Evolutionary conservation across 2,329 filamentous ascomycete genomes (phyloP), one percentile per base, ranked within the genome.

Genomic region (Pseudocercospora vitis): DNA sequence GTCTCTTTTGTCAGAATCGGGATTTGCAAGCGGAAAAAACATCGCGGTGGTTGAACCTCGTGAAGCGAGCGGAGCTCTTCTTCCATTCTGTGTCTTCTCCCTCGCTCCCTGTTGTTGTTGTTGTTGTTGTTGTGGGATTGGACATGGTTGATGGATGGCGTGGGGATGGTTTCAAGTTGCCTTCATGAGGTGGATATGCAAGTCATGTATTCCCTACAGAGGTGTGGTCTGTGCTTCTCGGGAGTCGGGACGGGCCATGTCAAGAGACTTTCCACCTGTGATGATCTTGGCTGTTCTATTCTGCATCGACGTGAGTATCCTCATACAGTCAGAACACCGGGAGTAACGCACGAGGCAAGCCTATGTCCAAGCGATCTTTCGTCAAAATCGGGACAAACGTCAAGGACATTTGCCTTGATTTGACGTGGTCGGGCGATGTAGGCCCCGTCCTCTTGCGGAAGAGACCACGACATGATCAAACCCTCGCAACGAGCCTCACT

Each of bases 1-100:
- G 7, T 26, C 7, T 11, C 16, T 9, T 46, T 18, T 24, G 33
- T 24, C 23, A 31, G 16, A 7, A 32, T 23, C 44, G 23, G 16
- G 23, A 29, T 11, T 14, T n/a, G n/a, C n/a, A n/a, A n/a, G n/a
- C n/a, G n/a, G n/a, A n/a, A n/a, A n/a, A n/a, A n/a, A n/a, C n/a
- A n/a, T n/a, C n/a, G n/a, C n/a, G n/a, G n/a, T 6, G 6, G 8
- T 28, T 65, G 53, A 65, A 75, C 73, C 66, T 72, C 49, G 71
- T 70, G 65, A 73, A 76, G 48, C 67, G 69, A 40, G 63, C 65
- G 37, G 70, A 72, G 46, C 72, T 66, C 47, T 68, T 67, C 26
- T 69, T 63, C 61, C 65, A 67, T 51, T 67, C 64, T 9, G 66
- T 59, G 44, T 58, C 55, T 29, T 55, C 48, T 31, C 7, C 24